Conservation (phyloP, 352 stramenopile genomes). For the Pelagophyceae sp. region DNA sequence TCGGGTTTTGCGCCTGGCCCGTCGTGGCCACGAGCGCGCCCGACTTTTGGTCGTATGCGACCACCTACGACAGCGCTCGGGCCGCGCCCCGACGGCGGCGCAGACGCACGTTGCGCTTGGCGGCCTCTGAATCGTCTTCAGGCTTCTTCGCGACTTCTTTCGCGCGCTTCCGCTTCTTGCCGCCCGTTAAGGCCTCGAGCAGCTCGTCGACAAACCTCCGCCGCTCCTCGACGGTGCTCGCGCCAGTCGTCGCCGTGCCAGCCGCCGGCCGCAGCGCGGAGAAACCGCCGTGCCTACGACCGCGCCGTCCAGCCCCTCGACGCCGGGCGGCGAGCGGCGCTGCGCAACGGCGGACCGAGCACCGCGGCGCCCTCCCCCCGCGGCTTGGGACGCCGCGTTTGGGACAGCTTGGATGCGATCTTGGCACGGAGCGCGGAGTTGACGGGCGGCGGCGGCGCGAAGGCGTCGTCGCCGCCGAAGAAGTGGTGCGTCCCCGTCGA, state of each 20-base stretch:
- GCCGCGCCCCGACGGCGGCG: no score
- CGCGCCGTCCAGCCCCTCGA: neutral
- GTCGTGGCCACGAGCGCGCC: neutral
- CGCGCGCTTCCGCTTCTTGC: neutral
- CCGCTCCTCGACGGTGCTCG: neutral
- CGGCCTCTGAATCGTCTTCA: neutral
- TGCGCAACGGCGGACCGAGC: no score
- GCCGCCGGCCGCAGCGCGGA: neutral
- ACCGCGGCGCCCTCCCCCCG: no score
- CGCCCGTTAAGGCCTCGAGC: neutral
- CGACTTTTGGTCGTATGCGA: neutral
- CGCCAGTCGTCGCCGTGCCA: neutral
- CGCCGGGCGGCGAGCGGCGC: no score
- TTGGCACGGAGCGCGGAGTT: neutral
- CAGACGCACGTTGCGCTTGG: neutral
- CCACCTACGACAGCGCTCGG: no score
- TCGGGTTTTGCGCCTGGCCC: neutral
- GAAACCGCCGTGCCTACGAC: neutral
- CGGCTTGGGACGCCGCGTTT: no score
- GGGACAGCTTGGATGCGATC: neutral
- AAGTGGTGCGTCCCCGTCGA: neutral
- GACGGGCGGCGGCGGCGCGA: slow-evolving; percentile 4
- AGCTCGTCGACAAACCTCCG: neutral
- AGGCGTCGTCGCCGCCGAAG: neutral
- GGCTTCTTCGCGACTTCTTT: neutral